A percentile compares a stretch with the other conserved stretches of the same genome.
phyloP scores from a whole-genome alignment of 345 rosid species.

The Populus deltoides region DNA sequence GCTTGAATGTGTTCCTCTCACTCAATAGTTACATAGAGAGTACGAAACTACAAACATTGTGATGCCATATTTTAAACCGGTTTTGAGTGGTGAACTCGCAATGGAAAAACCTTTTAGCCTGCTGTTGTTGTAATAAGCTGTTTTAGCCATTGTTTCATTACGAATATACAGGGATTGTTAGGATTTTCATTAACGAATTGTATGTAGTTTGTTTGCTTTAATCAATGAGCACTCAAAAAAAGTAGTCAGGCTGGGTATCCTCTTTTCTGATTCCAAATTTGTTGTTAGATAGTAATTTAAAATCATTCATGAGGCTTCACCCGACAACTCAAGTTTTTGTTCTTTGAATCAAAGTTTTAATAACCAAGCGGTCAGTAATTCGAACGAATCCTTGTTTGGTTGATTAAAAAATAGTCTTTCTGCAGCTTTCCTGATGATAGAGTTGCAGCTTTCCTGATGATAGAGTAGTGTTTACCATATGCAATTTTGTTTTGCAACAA shows the following conservation, averaged over 20 bases:
- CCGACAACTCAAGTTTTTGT: too few relatives aligned
- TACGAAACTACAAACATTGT: neutral
- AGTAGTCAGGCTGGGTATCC: neutral
- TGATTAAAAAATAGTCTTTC: too few relatives aligned
- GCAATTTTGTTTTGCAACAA: neutral
- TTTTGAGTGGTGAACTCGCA: neutral
- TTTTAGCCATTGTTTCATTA: neutral
- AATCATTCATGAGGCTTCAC: too few relatives aligned
- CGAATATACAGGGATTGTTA: neutral
- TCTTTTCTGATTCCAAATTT: neutral
- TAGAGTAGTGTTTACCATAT: too few relatives aligned
- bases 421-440: too few relatives aligned
- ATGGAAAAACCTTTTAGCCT: neutral
- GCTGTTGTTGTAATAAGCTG: constrained; percentile 1
- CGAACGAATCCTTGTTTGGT: too few relatives aligned
- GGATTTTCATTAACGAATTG: neutral
- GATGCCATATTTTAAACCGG: neutral
- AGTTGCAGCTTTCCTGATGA: too few relatives aligned
- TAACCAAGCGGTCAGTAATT: too few relatives aligned
- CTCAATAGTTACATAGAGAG: constrained; percentile 44
- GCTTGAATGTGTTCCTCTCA: constrained; percentile 90
- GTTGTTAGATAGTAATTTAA: neutral
- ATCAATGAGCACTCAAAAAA: neutral
- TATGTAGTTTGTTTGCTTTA: neutral
- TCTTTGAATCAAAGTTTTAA: too few relatives aligned